A percentile compares a stretch with the other conserved stretches of the same genome.
Evolutionary conservation across 2,329 filamentous ascomycete genomes (phyloP).

Genomic region (Penicillium sp.): DNA sequence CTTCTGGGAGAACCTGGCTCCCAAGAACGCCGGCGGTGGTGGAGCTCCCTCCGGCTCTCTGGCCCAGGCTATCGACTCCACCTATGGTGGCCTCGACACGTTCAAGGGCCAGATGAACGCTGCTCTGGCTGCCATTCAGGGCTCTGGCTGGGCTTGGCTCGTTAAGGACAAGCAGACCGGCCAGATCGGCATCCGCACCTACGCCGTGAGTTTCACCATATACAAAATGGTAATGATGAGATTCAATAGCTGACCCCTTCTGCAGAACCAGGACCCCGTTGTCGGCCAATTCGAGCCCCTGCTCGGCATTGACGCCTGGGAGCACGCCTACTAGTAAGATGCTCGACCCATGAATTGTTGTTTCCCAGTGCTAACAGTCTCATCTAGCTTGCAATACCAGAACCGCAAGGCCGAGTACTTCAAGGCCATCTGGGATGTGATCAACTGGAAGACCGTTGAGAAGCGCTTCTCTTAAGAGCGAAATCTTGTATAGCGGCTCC

Average conservation of each 20-base stretch:
- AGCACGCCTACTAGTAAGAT: slow-evolving; percentile 81
- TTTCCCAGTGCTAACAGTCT: slow-evolving; percentile 14
- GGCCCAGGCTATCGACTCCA: slow-evolving; percentile 54
- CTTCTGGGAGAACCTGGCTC: slow-evolving; percentile 65
- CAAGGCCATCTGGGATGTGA: slow-evolving; percentile 84
- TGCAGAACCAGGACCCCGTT: slow-evolving; percentile 78
- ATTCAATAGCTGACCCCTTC: slow-evolving; percentile 6
- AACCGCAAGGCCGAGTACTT: slow-evolving; percentile 98
- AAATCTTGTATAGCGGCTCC: slow-evolving; percentile 5
- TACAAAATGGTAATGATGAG: neutral
- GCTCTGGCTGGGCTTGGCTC: slow-evolving; percentile 61
- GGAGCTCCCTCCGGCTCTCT: slow-evolving; percentile 58
- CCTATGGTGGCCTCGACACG: slow-evolving; percentile 55
- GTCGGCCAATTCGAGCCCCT: slow-evolving; percentile 76
- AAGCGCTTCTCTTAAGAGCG: slow-evolving; percentile 61
- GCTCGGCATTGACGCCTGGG: slow-evolving; percentile 89
- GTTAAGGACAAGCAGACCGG: slow-evolving; percentile 60
- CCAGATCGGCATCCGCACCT: slow-evolving; percentile 57
- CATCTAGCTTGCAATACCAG: slow-evolving; percentile 73
- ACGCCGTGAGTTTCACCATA: slow-evolving; percentile 46
- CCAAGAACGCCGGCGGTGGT: slow-evolving; percentile 58
- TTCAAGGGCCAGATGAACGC: slow-evolving; percentile 62
- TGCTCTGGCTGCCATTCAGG: slow-evolving; percentile 61
- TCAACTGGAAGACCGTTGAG: slow-evolving; percentile 91
- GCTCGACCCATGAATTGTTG: neutral